Evolutionary conservation across 192 early-diverging fungal species (phyloP), one percentile per base, ranked within the genome.

Genomic region (Spizellomyces punctatus): DNA sequence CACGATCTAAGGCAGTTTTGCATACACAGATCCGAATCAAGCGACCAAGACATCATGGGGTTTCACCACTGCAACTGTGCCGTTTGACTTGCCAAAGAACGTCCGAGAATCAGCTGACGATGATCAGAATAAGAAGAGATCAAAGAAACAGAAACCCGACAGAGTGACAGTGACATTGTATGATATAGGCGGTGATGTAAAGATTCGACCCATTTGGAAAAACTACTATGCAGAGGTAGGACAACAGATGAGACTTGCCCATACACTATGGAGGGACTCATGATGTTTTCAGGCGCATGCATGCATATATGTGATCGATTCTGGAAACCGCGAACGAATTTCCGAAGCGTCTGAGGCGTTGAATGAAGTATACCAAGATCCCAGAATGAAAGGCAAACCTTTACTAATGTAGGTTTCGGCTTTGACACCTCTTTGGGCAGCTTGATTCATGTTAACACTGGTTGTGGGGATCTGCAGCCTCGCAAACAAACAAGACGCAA

Each of bases 211-310:
- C 27, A 78, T 78, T 55, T 78, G 76, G 76, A 19, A 27, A 10
- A 73, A 78, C 63, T 78, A 78, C 19, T 70, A 49, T 63, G 71
- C 76, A 6, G 76, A 78, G 72, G 76, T 78, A 46, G 19, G 19
- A 48, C 19, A 10, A 46, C 36, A n/a, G 2, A 12, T 49, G 6
- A 16, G 9, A 52, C 6, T 10, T 5, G 46, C 6, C 8, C 8
- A 8, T 10, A 8, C n/a, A 55, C 14, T n/a, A 44, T 9, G 14
- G 6, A 16, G 8, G 55, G 0, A 36, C 27, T 36, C 27, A 36
- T 73, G 7, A 58, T 21, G 4, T 8, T 41, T 45, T 46, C 63
- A 77, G 75, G 54, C 65, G 2, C 59, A 66, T 66, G 75, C 58
- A n/a, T 66, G 64, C 22, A 63, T 75, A 9, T 78, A 36, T 62